These are phyloP conservation scores for Hysterangium stoloniferum DNA, from an alignment of 768 basidiomycete species.

Conservation along the genomic window DNA sequence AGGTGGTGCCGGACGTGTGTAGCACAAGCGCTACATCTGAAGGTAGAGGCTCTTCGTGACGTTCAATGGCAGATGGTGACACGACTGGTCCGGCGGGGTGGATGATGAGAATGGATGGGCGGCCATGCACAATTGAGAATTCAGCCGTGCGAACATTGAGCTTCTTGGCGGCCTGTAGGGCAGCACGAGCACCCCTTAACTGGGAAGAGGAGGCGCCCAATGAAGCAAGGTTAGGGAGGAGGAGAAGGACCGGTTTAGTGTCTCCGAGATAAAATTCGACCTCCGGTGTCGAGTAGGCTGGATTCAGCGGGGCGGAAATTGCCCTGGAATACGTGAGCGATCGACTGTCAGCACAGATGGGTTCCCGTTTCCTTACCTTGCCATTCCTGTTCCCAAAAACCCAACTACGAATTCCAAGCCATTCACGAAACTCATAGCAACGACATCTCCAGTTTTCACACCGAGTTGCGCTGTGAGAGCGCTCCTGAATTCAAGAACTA, in stretches of 20 bases:
- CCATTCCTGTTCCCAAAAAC: slow-evolving; percentile 18
- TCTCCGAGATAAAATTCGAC: slow-evolving; percentile 19
- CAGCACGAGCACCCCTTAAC: slow-evolving; percentile 12
- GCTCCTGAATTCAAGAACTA: slow-evolving; percentile 13
- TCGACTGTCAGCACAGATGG: background rate
- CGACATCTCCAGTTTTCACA: slow-evolving; percentile 16
- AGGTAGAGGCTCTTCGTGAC: background rate
- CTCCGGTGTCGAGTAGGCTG: slow-evolving; percentile 17
- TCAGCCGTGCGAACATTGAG: slow-evolving; percentile 12
- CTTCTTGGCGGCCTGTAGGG: slow-evolving; percentile 14
- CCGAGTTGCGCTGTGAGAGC: slow-evolving; percentile 14
- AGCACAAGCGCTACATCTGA: slow-evolving; percentile 34
- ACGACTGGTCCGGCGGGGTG: background rate
- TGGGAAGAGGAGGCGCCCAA: background rate
- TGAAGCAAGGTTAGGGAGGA: slow-evolving; percentile 14
- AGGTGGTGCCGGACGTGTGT: slow-evolving; percentile 51
- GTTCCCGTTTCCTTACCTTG: slow-evolving; percentile 12
- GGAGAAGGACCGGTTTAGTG: slow-evolving; percentile 19
- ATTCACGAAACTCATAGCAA: slow-evolving; percentile 18
- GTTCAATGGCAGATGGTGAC: background rate
- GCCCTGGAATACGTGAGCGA: slow-evolving; percentile 10
- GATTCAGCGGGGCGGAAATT: slow-evolving; percentile 19
- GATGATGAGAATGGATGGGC: background rate
- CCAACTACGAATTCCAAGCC: slow-evolving; percentile 19
- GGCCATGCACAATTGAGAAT: slow-evolving; percentile 2